A percentile compares a stretch with the other conserved stretches of the same genome.
These are phyloP conservation scores for Phoma herbarum DNA, from an alignment of 2,329 filamentous ascomycete species.

Conservation along the genomic window DNA sequence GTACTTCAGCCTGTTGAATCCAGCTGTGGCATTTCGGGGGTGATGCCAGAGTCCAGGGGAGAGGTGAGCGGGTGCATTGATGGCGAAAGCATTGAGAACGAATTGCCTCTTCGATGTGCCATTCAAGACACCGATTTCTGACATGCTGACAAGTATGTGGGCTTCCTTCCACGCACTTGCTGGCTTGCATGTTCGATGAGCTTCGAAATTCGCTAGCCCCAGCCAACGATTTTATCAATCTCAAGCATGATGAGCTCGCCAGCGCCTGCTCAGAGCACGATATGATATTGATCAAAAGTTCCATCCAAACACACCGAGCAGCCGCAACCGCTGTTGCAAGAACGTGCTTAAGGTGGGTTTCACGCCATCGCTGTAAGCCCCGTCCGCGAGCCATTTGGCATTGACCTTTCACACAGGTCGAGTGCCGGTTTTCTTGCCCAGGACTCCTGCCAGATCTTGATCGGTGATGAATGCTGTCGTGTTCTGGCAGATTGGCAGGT, in stretches of 20 bases:
- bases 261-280: neutral
- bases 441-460: no score
- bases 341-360: slow-evolving; percentile 7
- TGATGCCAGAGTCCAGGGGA: slow-evolving; percentile 7
- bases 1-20: slow-evolving; percentile 53
- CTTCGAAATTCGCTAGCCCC: neutral
- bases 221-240: neutral
- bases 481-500: neutral
- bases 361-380: slow-evolving; percentile 4
- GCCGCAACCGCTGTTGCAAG: neutral
- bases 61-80: slow-evolving; percentile 12
- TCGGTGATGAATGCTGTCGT: neutral
- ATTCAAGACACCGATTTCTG: neutral
- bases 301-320: neutral
- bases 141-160: neutral
- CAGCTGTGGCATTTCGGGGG: neutral
- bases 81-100: slow-evolving; percentile 11
- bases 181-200: neutral
- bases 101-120: neutral
- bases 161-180: no score
- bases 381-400: neutral
- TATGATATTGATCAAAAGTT: neutral
- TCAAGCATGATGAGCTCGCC: neutral
- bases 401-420: neutral
- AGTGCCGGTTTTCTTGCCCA: no score